Evolutionary conservation across 306 rosid species (phyloP), one percentile per base, ranked within the genome.

Genomic region (Cucurbita maxima): DNA sequence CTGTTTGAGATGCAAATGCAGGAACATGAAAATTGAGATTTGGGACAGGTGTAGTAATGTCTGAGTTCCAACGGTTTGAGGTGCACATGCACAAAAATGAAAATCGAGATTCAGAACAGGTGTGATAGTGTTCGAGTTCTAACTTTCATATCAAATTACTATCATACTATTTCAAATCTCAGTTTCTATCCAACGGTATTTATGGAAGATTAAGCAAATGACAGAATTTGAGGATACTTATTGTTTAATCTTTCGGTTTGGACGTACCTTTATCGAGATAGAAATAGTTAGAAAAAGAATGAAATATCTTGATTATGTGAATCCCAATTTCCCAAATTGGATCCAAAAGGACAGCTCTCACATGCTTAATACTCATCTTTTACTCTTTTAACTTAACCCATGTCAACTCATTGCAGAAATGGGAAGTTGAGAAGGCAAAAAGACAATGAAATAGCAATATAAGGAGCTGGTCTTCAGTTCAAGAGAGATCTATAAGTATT

Each of bases 401-500:
- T 44, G 74, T 25, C 73, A 7, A 25, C 41, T 34, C 73, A 25
- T 45, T 48, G 57, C 50, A 48, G 50, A 48, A 48, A 48, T 4
- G 7, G 37, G 45, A 45, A 22, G 54, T 45, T 67, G 73, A 14
- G 37, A 48, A 48, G 58, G 19, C 12, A 22, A 69, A 19, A 14
- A 47, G 18, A 70, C 59, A 70, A 30, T 68, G 43, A 48, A 68
- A 47, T 51, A 13, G 25, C 30, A 45, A 47, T 22, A 44, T 47
- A 41, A 72, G 51, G 44, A 56, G 54, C 79, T 78, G 81, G 83
- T 78, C 58, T 61, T 50, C 80, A 72, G 51, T 54, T 41, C 45
- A 36, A 64, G 59, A 75, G 83, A 79, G 87, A 78, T 83, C 85
- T 78, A 58, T 40, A 83, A 62, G 58, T 67, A 38, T 18, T 67